These are phyloP conservation scores for Sporothrix luriei DNA, from an alignment of 2,329 filamentous ascomycete species.

Conservation along the genomic window DNA sequence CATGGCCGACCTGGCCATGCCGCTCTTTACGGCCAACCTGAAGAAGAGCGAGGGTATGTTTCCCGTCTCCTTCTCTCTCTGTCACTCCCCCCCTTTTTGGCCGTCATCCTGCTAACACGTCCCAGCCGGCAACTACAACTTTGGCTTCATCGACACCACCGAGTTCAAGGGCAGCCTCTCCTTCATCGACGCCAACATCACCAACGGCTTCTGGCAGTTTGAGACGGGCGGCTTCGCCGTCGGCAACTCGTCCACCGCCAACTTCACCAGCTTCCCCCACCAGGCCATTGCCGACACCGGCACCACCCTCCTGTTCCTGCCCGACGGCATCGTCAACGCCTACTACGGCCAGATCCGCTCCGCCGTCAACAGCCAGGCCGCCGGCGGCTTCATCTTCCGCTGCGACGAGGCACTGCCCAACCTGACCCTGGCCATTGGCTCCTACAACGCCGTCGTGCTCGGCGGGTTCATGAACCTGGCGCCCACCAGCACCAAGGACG, in stretches of 20 bases:
- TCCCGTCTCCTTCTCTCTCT: neutral
- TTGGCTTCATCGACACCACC: constrained; percentile 58
- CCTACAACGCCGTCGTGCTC: constrained; percentile 42
- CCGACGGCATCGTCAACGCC: constrained; percentile 43
- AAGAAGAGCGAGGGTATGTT: constrained; percentile 44
- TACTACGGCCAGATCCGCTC: constrained; percentile 47
- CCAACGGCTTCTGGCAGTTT: constrained; percentile 60
- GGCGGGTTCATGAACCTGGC: constrained; percentile 47
- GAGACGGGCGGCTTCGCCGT: constrained; percentile 53
- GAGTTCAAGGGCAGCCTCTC: constrained; percentile 58
- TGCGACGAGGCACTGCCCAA: constrained; percentile 44
- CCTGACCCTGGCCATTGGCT: constrained; percentile 44
- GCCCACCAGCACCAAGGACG: constrained; percentile 36
- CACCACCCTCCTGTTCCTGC: constrained; percentile 48
- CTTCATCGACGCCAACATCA: constrained; percentile 54
- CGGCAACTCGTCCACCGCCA: constrained; percentile 37
- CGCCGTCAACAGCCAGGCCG: constrained; percentile 42
- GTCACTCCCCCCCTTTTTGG: neutral
- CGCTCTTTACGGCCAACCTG: constrained; percentile 44
- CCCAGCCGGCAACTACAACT: constrained; percentile 51
- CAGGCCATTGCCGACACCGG: constrained; percentile 48
- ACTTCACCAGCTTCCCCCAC: constrained; percentile 40
- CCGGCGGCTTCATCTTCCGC: constrained; percentile 46
- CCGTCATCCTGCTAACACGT: neutral
- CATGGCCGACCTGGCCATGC: constrained; percentile 39